A percentile compares a stretch with the other conserved stretches of the same genome.
Evolutionary conservation across 2,329 filamentous ascomycete genomes (phyloP).

Genomic region (Penicillium sp.): DNA sequence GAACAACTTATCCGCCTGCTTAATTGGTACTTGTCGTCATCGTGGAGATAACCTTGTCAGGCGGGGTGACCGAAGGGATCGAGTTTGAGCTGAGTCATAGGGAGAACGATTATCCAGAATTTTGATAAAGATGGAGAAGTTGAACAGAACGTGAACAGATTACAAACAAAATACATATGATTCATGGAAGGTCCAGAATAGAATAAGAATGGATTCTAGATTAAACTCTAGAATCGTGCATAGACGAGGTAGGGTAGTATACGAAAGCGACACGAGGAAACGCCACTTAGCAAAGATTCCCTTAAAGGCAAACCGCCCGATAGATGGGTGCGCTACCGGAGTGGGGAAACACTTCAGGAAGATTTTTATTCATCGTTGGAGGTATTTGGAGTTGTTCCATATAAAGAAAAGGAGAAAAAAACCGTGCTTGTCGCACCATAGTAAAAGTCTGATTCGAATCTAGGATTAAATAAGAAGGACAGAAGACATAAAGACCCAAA

Average conservation of each 20-base stretch:
- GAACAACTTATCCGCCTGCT: constrained; percentile 14
- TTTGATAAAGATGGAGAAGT: not conserved
- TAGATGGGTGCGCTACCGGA: not conserved
- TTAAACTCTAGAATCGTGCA: not conserved
- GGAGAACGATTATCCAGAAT: not conserved
- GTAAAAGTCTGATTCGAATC: not conserved
- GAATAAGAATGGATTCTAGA: not conserved
- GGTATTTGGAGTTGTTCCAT: not conserved
- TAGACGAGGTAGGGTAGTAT: not conserved
- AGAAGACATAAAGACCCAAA: not conserved
- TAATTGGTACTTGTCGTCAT: constrained; percentile 7
- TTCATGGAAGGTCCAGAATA: too few relatives aligned
- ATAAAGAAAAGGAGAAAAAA: too few relatives aligned
- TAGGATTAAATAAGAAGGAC: not conserved
- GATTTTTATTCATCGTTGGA: not conserved
- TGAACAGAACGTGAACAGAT: too few relatives aligned
- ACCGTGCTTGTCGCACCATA: too few relatives aligned
- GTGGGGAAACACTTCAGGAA: not conserved
- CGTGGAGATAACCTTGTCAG: constrained; percentile 13
- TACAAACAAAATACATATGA: too few relatives aligned
- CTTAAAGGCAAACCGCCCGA: constrained; percentile 5
- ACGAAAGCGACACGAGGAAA: constrained; percentile 11
- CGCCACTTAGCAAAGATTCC: constrained; percentile 13
- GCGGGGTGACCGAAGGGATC: not conserved
- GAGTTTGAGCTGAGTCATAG: not conserved